phyloP scores from a whole-genome alignment of 2,329 filamentous ascomycete species.

The Talaromyces marneffei region DNA sequence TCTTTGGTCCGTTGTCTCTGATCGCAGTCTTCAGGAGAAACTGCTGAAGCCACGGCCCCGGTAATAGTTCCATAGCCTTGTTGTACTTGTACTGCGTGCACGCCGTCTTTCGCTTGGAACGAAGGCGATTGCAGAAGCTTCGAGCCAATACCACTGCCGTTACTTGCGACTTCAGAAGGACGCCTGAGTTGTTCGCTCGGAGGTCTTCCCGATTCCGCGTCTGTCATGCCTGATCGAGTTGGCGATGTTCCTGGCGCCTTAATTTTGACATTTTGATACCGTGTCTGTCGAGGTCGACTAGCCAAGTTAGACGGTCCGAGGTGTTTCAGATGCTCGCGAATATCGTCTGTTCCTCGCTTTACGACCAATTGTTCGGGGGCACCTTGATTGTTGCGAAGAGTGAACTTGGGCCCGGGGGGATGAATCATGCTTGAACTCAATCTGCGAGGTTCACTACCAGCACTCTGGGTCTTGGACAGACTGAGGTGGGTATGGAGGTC shows the following conservation, averaged over 20 bases:
- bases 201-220: constrained; percentile 29
- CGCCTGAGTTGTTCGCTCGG: constrained; percentile 47
- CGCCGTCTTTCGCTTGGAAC: constrained; percentile 14
- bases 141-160: background rate
- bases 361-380: constrained; percentile 31
- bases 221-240: constrained; percentile 31
- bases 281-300: constrained; percentile 54
- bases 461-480: constrained; percentile 19
- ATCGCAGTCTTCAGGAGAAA: background rate
- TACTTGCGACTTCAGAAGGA: constrained; percentile 46
- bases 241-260: constrained; percentile 48
- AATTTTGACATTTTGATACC: constrained; percentile 60
- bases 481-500: constrained; percentile 42
- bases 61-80: constrained; percentile 13
- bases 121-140: constrained; percentile 4
- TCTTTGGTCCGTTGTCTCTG: background rate
- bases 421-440: constrained; percentile 27
- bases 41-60: background rate
- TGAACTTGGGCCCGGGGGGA: constrained; percentile 34
- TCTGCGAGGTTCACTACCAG: constrained; percentile 6
- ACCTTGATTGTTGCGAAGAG: constrained; percentile 32
- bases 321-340: constrained; percentile 57
- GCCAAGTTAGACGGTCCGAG: constrained; percentile 60
- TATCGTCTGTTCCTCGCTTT: constrained; percentile 49
- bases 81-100: constrained; percentile 27